Base-by-base conservation (phyloP, 2,329 filamentous ascomycete species). In the Microcyclospora tardicrescens region DNA sequence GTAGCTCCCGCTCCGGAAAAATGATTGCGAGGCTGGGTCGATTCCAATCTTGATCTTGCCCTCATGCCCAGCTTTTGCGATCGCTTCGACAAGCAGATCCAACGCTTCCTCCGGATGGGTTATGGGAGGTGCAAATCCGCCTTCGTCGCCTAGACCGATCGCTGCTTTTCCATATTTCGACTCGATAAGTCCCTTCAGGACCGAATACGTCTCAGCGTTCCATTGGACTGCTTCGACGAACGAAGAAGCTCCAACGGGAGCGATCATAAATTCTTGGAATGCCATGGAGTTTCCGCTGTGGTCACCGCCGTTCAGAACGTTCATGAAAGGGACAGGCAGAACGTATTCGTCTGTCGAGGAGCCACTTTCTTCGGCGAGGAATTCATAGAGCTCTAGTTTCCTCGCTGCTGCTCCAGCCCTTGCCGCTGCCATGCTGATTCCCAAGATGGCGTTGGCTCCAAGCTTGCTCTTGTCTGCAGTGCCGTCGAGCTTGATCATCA, bases 231-330 rank as follows among this genome's bases (percentile, higher is more conserved):
- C 47, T 38, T 50, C 46, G 12, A 29, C 39, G 37, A 39, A 39
- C 16, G 40, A 40, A 14, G 36, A 33, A 24, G 48, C 42, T 24
- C 42, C 42, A 24, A 40, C 37, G 28, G 84, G 84, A 42, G 89
- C 84, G 55, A 93, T 89, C 85, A 93, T 93, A 75, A 93, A 93
- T 69, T 93, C 85, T 69, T 93, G 85, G 78, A 93, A 93, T 53
- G 84, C 84, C 55, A 93, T 50, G 19, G 40, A 27, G 34, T 50
- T 44, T 10, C 51, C 46, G 19, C 38, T 45, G 41, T 50, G 51
- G 29, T 49, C 44, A 29, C 65, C 65, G 54, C 84, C 84, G 66
- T 93, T 93, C 52, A 93, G 74, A 61, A 93, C 84, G 69, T 93
- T 93, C 80, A 85, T 84, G 77, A 93, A 93, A 56, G 84, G 84